These are phyloP conservation scores for Alectoria sarmentosa DNA, from an alignment of 495 filamentous ascomycete species.

Conservation along the genomic window DNA sequence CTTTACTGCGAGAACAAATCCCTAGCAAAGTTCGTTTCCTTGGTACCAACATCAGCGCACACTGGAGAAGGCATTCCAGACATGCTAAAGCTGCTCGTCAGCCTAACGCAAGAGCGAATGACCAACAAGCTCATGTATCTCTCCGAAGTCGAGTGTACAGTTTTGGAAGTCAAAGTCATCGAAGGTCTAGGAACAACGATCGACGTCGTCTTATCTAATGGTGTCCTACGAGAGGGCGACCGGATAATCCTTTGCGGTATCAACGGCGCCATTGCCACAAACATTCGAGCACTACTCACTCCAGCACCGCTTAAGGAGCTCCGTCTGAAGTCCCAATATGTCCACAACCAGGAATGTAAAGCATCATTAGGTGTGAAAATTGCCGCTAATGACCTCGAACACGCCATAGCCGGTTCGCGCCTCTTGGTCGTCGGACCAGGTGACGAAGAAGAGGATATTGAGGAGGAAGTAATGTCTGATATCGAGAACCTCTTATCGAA, in stretches of 20 bases:
- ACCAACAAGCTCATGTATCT: conserved; percentile 97
- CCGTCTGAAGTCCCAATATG: conserved; percentile 87
- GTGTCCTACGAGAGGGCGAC: conserved; percentile 90
- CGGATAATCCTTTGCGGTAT: conserved; percentile 91
- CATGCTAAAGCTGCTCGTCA: conserved; percentile 92
- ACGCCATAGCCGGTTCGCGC: conserved; percentile 94
- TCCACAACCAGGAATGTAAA: conserved; percentile 99
- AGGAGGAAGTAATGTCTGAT: conserved; percentile 95
- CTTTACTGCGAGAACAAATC: conserved; percentile 97
- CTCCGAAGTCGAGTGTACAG: conserved; percentile 94
- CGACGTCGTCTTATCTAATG: conserved; percentile 94
- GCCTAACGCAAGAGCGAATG: conserved; percentile 95
- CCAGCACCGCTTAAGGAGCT: conserved; percentile 92
- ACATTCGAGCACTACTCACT: conserved; percentile 93
- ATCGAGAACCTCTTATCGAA: conserved; percentile 83
- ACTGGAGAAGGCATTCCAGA: conserved; percentile 98
- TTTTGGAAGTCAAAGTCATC: conserved; percentile 98
- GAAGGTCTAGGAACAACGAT: conserved; percentile 99
- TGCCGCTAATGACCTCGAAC: conserved; percentile 89
- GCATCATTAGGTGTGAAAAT: conserved; percentile 98
- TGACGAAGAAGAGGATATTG: conserved; percentile 93
- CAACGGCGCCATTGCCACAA: conserved; percentile 88
- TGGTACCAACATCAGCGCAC: conserved; percentile 94
- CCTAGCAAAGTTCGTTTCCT: conserved; percentile 84
- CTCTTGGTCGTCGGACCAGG: conserved; percentile 88